Percentiles rank a stretch among this genome's conserved stretches.
These are phyloP conservation scores for Quercus aquifolioides DNA, from an alignment of 306 rosid species.

Conservation along the genomic window DNA sequence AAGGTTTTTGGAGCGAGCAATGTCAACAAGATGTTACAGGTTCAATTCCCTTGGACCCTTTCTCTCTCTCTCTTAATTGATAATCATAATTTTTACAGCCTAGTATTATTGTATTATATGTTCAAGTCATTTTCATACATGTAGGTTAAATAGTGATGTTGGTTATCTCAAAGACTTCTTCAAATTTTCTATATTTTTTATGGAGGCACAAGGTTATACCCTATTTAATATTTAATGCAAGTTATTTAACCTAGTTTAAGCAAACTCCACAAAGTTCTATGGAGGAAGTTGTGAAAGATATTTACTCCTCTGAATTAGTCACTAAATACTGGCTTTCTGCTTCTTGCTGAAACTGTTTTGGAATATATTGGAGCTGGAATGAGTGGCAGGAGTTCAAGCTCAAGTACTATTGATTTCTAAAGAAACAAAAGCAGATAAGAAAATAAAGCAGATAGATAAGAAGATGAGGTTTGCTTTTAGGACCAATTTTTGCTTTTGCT, in stretches of 20 bases:
- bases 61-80: constrained; percentile 3
- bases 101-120: background rate
- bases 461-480: background rate
- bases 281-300: background rate
- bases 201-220: background rate
- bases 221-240: background rate
- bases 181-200: background rate
- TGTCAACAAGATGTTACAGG: constrained; percentile 98
- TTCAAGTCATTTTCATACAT: constrained; percentile 17
- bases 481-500: background rate
- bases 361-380: background rate
- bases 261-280: background rate
- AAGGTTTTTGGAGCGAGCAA: constrained; percentile 98
- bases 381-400: background rate
- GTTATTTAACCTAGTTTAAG: background rate
- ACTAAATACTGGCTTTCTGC: background rate
- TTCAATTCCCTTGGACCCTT: constrained; percentile 17
- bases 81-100: background rate
- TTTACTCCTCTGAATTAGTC: background rate
- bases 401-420: background rate
- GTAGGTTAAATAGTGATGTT: background rate
- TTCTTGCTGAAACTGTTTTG: background rate
- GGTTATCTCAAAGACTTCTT: background rate
- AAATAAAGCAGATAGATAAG: background rate
- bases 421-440: background rate